Evolutionary conservation across 192 early-diverging fungal species (phyloP), one percentile per base, ranked within the genome.

Genomic region (Gonapodya sp.): DNA sequence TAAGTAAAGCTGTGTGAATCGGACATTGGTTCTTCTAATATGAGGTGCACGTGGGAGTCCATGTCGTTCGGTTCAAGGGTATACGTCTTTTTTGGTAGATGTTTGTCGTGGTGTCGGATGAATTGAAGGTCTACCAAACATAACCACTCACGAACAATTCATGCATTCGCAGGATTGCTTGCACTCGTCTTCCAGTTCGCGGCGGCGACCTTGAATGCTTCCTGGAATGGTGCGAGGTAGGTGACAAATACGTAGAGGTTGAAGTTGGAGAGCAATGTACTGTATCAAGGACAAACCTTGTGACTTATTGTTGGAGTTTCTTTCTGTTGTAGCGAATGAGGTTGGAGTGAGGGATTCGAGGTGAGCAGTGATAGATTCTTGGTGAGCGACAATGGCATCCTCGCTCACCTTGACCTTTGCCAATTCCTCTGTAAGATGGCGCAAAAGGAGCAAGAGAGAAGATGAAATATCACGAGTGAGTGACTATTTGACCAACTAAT

Each of bases 131-230:
- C n/a, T n/a, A n/a, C n/a, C n/a, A n/a, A n/a, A n/a, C n/a, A n/a
- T n/a, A n/a, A n/a, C 46, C 8, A 64, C 46, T 8, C 8, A 64
- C 24, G 46, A 64, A 8, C 46, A 64, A 64, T 24, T 16, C 46
- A 8, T 33, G 31, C 75, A 31, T 77, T 77, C 8, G 75, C 75
- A 33, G 75, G 75, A 31, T 77, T 77, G 30, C 8, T 18, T 16
- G 75, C 18, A 8, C 30, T 32, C 75, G 18, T 77, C 8, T 18
- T 77, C 75, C 75, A 77, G 75, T 77, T 77, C 18, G 75, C 75
- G 8, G 75, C 75, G 30, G 75, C 75, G 8, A 77, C 75, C 75
- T 34, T 77, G 75, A 77, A 77, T 2, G 75, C 75, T 33, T 77
- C 75, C 34, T 77, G n/a, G n/a, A n/a, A n/a, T n/a, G n/a, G n/a